Conservation (phyloP, 2,329 filamentous ascomycete species). For the Botryosphaeria dothidea region DNA sequence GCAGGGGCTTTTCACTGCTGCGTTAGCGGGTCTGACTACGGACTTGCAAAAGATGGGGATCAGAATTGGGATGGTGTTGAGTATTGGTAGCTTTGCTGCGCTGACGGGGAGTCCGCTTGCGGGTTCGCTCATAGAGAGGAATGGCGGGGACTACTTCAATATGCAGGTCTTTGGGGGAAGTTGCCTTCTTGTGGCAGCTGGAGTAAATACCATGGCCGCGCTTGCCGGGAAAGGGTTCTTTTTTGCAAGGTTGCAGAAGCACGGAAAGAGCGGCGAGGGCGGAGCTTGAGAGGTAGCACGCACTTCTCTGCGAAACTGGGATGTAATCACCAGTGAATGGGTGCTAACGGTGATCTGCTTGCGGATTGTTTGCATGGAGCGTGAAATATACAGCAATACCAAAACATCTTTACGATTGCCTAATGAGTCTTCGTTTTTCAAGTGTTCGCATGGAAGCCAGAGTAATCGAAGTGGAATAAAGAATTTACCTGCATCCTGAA, state of each 20-base stretch:
- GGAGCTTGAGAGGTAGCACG: background rate
- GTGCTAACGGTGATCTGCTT: no score
- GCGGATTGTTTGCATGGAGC: no score
- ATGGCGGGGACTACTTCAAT: conserved; percentile 43
- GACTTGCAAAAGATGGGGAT: conserved; percentile 50
- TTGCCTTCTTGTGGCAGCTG: background rate
- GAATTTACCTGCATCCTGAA: no score
- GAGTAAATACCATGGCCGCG: background rate
- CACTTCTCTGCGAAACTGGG: background rate
- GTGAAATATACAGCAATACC: no score
- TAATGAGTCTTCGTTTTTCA: no score
- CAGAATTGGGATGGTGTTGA: conserved; percentile 51
- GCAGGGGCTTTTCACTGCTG: conserved; percentile 48
- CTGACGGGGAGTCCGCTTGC: conserved; percentile 50
- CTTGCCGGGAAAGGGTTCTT: background rate
- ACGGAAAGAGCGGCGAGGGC: background rate
- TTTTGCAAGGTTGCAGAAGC: background rate
- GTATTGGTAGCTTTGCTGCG: conserved; percentile 45
- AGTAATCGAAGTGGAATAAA: no score
- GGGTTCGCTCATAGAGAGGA: conserved; percentile 45
- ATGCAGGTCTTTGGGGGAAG: conserved; percentile 42
- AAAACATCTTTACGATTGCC: no score
- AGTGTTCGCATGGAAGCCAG: no score
- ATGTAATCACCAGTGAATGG: no score
- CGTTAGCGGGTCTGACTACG: conserved; percentile 45